Base-by-base conservation (phyloP, 768 basidiomycete species). In the Russula ochroleuca region DNA sequence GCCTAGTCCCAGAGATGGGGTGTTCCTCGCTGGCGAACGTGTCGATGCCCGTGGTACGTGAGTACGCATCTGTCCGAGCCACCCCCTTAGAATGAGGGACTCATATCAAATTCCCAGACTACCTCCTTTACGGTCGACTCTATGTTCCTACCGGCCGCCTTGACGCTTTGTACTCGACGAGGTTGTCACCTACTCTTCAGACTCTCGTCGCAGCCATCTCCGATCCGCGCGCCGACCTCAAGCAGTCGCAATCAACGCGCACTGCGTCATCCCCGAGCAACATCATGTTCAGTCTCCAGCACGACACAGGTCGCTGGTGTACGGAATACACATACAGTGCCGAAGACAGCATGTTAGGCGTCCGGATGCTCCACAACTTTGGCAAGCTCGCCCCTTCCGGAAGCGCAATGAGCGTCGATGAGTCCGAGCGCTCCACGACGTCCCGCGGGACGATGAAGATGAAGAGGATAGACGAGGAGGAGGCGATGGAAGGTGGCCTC, bases 241-340 rank as follows among this genome's bases (percentile, higher is more conserved):
- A 1, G 74, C 79, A 23, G 74, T 77, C 80, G 68, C 65, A 56
- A n/a, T 76, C 65, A 76, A 68, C 61, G 72, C 67, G 38, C 79
- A 81, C 51, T 75, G 78, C 54, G 79, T 82, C 68, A 76, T 78
- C 64, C 45, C 66, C 73, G 33, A 89, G 83, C 71, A 90, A 90
- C 66, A 72, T 85, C 71, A 87, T 97, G 83, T 73, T 98, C 69
- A 91, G 84, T 67, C 74, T 98, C 40, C 94, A 96, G 73, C 94
- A 97, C 70, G 94, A 97, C 71, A 83, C 90, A 10, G 96, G 95
- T 3, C 85, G 90, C 68, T 94, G 90, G 86, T 92, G 92, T 68
- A 87, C 90, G 2, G 96, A 98, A 73, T 98, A 96, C 68, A 90
- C 90, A 2, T 98, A 90, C 80, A 94, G 93, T 67, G 91, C 92